Evolutionary conservation across 768 basidiomycete genomes (phyloP).

Genomic region (Lentinus brumalis): DNA sequence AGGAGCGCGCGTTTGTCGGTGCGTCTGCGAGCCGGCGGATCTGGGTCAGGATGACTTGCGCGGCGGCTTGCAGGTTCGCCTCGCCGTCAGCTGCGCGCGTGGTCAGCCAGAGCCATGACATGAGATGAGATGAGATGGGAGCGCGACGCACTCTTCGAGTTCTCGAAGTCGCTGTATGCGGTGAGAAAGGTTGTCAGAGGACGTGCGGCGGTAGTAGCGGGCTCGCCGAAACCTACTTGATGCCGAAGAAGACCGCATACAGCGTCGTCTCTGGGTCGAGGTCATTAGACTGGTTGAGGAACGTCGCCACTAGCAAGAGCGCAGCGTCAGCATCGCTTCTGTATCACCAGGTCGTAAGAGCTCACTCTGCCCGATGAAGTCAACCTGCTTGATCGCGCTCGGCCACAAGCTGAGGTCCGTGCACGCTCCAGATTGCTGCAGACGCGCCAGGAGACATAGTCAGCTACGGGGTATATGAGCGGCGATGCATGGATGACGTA

Average conservation of each 20-base stretch:
- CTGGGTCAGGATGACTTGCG: slow-evolving; percentile 44
- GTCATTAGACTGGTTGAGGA: slow-evolving; percentile 45
- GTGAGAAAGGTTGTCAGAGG: neutral
- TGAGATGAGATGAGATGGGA: neutral
- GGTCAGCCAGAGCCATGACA: neutral
- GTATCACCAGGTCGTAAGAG: neutral
- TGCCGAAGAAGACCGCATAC: slow-evolving; percentile 56
- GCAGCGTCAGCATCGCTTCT: neutral
- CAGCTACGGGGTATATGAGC: too few species aligned
- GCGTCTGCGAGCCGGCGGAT: slow-evolving; percentile 48
- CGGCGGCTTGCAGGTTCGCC: slow-evolving; percentile 45
- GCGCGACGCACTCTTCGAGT: slow-evolving; percentile 40
- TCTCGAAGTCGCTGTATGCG: slow-evolving; percentile 43
- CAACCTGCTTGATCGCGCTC: slow-evolving; percentile 46
- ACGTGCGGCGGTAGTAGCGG: neutral
- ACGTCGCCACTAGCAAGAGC: slow-evolving; percentile 38
- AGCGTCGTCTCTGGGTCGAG: slow-evolving; percentile 50
- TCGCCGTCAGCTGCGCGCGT: slow-evolving; percentile 43
- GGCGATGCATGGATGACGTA: slow-evolving; percentile 24
- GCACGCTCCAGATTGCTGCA: slow-evolving; percentile 46
- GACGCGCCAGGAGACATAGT: neutral
- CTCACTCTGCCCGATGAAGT: slow-evolving; percentile 52
- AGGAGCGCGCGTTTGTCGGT: slow-evolving; percentile 52
- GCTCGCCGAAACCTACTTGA: slow-evolving; percentile 42
- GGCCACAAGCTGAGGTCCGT: slow-evolving; percentile 54